Percentiles rank a stretch among this genome's conserved stretches.
Evolutionary conservation across 257 asterid species (phyloP).

Genomic region (Nicotiana attenuata): DNA sequence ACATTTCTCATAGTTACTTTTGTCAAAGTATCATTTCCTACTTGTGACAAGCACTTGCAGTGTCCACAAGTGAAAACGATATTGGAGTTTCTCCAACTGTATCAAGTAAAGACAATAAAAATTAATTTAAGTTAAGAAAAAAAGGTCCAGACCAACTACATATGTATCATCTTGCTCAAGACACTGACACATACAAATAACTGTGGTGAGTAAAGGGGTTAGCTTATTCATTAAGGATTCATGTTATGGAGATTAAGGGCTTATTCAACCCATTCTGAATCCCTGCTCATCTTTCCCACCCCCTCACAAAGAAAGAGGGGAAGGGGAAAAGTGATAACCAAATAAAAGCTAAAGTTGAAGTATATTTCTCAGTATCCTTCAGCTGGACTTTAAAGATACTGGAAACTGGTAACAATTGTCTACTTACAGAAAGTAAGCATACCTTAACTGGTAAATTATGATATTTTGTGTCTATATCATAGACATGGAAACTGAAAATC

Average conservation of each 20-base stretch:
- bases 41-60: background rate
- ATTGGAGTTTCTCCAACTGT: background rate
- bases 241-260: background rate
- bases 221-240: background rate
- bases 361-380: background rate
- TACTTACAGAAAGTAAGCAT: constrained; percentile 14
- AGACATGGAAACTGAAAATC: constrained; percentile 60
- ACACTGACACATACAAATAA: background rate
- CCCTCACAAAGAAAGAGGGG: background rate
- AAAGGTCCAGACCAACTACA: background rate
- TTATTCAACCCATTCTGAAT: background rate
- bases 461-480: constrained; percentile 66
- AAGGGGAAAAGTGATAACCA: background rate
- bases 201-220: background rate
- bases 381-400: background rate
- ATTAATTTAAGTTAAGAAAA: background rate
- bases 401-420: background rate
- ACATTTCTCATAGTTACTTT: background rate
- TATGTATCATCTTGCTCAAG: background rate
- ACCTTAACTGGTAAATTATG: constrained; percentile 72
- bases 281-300: background rate
- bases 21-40: background rate
- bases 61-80: background rate
- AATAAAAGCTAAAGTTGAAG: background rate
- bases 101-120: background rate